Evolutionary conservation across 2,329 filamentous ascomycete genomes (phyloP).

Genomic region (Penicillium sp.): DNA sequence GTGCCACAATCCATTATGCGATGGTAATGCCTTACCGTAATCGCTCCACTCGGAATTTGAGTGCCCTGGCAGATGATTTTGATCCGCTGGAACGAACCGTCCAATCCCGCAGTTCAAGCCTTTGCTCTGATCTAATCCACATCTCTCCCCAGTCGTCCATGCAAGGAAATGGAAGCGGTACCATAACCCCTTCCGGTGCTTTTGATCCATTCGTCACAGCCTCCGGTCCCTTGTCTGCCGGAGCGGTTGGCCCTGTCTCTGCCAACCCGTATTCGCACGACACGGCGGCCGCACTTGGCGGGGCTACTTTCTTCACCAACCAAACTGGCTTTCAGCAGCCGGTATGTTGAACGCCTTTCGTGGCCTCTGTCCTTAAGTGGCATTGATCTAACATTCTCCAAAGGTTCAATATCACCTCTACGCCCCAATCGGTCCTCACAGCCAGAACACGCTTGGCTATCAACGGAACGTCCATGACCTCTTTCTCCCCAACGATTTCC

Average conservation of each 20-base stretch:
- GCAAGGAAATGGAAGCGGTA: conserved; percentile 54
- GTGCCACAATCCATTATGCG: neutral
- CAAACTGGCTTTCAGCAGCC: conserved; percentile 66
- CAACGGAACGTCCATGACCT: conserved; percentile 88
- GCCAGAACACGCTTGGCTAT: conserved; percentile 79
- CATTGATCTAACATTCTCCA: neutral
- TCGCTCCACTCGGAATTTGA: conserved; percentile 22
- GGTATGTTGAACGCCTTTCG: conserved; percentile 46
- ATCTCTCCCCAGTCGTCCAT: conserved; percentile 34
- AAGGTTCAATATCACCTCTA: conserved; percentile 91
- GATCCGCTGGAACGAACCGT: conserved; percentile 13
- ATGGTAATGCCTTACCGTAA: conserved; percentile 13
- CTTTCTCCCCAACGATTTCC: conserved; percentile 83
- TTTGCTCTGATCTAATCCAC: conserved; percentile 22
- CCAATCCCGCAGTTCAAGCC: conserved; percentile 16
- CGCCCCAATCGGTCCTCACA: conserved; percentile 80
- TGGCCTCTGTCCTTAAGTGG: neutral
- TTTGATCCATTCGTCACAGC: conserved; percentile 70
- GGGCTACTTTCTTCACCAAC: conserved; percentile 68
- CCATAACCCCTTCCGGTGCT: conserved; percentile 53
- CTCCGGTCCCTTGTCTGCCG: conserved; percentile 56
- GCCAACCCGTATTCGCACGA: conserved; percentile 82
- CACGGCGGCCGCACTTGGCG: conserved; percentile 58
- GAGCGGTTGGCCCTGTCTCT: conserved; percentile 51
- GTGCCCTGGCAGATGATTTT: conserved; percentile 30